Conservation (phyloP, 495 filamentous ascomycete genomes). For the Aspergillus cavernicola region DNA sequence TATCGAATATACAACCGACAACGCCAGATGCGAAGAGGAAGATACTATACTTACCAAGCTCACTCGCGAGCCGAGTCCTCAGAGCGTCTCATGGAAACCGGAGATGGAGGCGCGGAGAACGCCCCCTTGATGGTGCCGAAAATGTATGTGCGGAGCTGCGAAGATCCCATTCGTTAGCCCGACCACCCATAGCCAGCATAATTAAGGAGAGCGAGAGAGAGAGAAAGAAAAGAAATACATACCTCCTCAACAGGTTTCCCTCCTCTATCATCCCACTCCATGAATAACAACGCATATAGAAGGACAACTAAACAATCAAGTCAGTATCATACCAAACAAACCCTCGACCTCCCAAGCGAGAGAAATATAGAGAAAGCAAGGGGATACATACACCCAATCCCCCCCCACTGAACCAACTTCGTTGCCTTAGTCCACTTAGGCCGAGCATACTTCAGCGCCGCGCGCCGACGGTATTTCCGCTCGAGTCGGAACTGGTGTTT, state of each 20-base stretch:
- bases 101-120: conserved; percentile 36
- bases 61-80: conserved; percentile 12
- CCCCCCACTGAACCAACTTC: conserved; percentile 64
- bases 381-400: conserved; percentile 55
- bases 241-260: conserved; percentile 59
- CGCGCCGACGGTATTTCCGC: conserved; percentile 63
- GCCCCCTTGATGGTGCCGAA: conserved; percentile 31
- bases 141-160: conserved; percentile 37
- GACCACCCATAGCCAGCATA: no score
- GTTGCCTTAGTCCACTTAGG: conserved; percentile 72
- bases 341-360: background rate
- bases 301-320: conserved; percentile 59
- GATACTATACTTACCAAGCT: no score
- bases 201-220: no score
- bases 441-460: conserved; percentile 67
- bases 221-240: conserved; percentile 16
- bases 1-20: background rate
- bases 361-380: background rate
- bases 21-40: no score
- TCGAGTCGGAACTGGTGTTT: conserved; percentile 77
- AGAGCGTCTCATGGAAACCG: conserved; percentile 18
- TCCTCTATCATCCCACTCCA: conserved; percentile 65
- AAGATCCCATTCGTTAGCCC: conserved; percentile 6
- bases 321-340: conserved; percentile 55
- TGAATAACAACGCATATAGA: conserved; percentile 70